Base-by-base conservation (phyloP, 768 basidiomycete species). In the Hypholoma sublateritium region DNA sequence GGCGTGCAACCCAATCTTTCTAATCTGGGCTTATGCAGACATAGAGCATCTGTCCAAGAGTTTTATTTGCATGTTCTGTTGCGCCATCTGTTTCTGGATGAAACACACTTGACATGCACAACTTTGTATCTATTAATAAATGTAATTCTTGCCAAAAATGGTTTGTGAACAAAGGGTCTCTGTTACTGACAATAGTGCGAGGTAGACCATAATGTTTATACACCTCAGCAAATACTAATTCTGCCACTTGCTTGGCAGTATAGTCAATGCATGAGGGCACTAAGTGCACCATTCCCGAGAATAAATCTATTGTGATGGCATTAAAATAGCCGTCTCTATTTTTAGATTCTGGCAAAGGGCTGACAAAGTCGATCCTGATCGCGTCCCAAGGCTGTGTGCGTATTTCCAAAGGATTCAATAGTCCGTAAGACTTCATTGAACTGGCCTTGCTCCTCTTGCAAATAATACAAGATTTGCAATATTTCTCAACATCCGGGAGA, bases 301-400 rank as follows among this genome's bases (percentile, higher is more conserved):
- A 22, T 14, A 55, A 36, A 42, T 44, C 22, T 34, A 55, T 56
- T 7, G 37, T 49, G 17, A 60, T 54, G 17, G 28, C 19, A 35
- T 60, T 56, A 25, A 37, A 60, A 4, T 25, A 9, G 11, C 42
- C 54, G 34, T 59, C 43, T 7, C 53, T 34, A 45, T 59, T 53
- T 25, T 25, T 32, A 9, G 59, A 61, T 42, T 42, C 28, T 12
- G 59, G 51, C 3, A 61, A 46, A 13, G 56, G 56, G 2, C 56
- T 53, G 1, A 61, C 32, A 39, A 61, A 61, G 25, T 61, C 57
- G 16, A 61, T 61, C 3, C 52, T 52, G 39, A 61, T 61, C 2
- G 56, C 34, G 11, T 45, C 48, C 60, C 60, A 61, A 17, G 60
- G 60, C 9, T 24, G 47, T 11, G 17, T 36, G 7, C 22, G 60